Evolutionary conservation across 2,329 filamentous ascomycete species (phyloP).

Genomic region (Spiromastix sp.): DNA sequence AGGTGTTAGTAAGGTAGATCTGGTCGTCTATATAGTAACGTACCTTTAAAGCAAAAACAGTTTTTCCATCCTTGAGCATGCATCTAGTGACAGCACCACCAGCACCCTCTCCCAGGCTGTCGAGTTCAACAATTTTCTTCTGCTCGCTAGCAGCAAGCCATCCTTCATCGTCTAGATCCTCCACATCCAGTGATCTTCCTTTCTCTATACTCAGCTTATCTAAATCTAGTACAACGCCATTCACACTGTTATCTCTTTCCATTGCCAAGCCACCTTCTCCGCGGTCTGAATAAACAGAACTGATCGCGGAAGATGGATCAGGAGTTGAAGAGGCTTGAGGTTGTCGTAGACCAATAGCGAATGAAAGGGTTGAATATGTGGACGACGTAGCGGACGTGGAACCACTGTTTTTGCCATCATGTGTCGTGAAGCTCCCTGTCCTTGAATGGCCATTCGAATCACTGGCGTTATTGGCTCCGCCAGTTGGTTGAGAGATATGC

Average conservation of each 20-base stretch:
- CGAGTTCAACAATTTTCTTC: constrained; percentile 76
- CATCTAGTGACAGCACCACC: constrained; percentile 91
- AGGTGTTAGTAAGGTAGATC: constrained; percentile 11
- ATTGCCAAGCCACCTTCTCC: constrained; percentile 66
- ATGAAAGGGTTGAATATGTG: constrained; percentile 72
- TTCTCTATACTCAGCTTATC: constrained; percentile 75
- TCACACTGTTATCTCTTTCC: constrained; percentile 73
- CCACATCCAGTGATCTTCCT: constrained; percentile 75
- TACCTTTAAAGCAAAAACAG: constrained; percentile 92
- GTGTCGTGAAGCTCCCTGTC: constrained; percentile 65
- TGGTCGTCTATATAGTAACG: constrained; percentile 11
- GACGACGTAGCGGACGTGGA: constrained; percentile 81
- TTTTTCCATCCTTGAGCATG: constrained; percentile 81
- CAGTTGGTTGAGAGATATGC: constrained; percentile 42
- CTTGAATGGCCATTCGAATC: constrained; percentile 72
- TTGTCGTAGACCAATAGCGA: constrained; percentile 60
- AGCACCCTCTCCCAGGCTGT: constrained; percentile 85
- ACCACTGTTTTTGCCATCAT: constrained; percentile 67
- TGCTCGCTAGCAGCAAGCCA: constrained; percentile 91
- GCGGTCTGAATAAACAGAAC: constrained; percentile 70
- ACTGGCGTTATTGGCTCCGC: constrained; percentile 66
- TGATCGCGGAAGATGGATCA: constrained; percentile 81
- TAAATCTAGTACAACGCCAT: constrained; percentile 64
- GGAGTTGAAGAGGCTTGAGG: constrained; percentile 55
- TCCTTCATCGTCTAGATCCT: constrained; percentile 87